Evolutionary conservation across 2,329 filamentous ascomycete genomes (phyloP), one percentile per base, ranked within the genome.

Genomic region (Talaromyces islandicus): DNA sequence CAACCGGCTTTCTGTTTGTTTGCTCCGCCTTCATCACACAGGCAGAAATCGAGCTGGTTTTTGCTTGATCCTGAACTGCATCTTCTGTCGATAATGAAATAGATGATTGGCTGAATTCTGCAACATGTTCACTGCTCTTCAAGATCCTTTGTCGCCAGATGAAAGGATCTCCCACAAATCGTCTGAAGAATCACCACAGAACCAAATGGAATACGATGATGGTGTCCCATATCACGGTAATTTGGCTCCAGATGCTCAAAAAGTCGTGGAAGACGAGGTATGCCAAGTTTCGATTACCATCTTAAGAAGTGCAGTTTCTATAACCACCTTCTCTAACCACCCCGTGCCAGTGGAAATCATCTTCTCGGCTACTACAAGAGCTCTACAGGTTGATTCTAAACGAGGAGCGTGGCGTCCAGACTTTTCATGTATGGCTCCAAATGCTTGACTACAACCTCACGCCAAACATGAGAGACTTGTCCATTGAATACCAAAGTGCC

Each of bases 401-500:
- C 35, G 29, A 50, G 38, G n/a, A 57, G 19, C 59, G 59, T 32
- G 50, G 50, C 21, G 46, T 60, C 24, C 59, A 60, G 4, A 17
- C 59, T n/a, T 60, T 57, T 30, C 59, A 60, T 30, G 35, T 60
- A 17, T 60, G 59, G 59, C 38, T 60, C 7, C 50, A 55, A 19
- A 50, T 60, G 3, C 29, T 60, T 17, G 59, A 60, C n/a, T 46
- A 57, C 7, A 60, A 60, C 14, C 59, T 60, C 50, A 52, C 46
- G 50, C 59, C 59, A 25, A 60, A 60, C 50, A 24, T 53, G 17
- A 56, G 59, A n/a, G 48, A 46, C 32, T n/a, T 57, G 38, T 53
- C 54, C 11, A 51, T 60, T 4, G 54, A 60, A 11, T 60, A 60
- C 29, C 54, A 54, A 17, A 57, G 43, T 14, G 29, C 54, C 14